Percentiles rank a stretch among this genome's conserved stretches.
Evolutionary conservation across 2,329 filamentous ascomycete genomes (phyloP).

Genomic region (Diaporthe ampelina): DNA sequence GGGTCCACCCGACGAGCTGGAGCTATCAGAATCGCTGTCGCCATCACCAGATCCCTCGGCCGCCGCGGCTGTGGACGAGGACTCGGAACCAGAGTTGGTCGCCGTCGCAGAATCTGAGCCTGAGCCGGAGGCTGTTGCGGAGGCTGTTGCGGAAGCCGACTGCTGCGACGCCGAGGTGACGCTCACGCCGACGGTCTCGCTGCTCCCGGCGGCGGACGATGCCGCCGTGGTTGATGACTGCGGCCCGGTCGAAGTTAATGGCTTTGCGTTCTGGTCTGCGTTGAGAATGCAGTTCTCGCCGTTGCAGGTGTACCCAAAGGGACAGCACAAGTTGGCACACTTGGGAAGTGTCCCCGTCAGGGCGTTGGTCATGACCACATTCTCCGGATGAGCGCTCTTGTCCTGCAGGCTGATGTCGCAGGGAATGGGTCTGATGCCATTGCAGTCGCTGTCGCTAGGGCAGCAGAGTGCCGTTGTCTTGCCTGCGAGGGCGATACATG

Average conservation of each 20-base stretch:
- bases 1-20: conserved; percentile 45
- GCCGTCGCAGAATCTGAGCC: conserved; percentile 43
- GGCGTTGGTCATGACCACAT: conserved; percentile 76
- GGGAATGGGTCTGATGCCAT: conserved; percentile 72
- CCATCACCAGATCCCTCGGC: conserved; percentile 45
- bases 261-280: conserved; percentile 61
- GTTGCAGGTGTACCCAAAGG: conserved; percentile 78
- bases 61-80: conserved; percentile 43
- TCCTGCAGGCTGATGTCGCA: conserved; percentile 76
- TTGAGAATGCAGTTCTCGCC: conserved; percentile 65
- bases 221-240: conserved; percentile 45
- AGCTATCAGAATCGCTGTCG: conserved; percentile 44
- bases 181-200: conserved; percentile 40
- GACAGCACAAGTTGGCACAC: conserved; percentile 77
- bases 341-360: conserved; percentile 67
- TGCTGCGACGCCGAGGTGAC: conserved; percentile 42
- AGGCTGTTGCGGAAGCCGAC: conserved; percentile 36
- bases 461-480: conserved; percentile 80
- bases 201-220: conserved; percentile 44
- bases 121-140: conserved; percentile 44
- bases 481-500: conserved; percentile 74
- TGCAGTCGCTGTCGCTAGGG: conserved; percentile 69
- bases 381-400: conserved; percentile 66
- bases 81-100: conserved; percentile 43
- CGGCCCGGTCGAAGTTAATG: conserved; percentile 41